Evolutionary conservation across 2,329 filamentous ascomycete genomes (phyloP), one percentile per base, ranked within the genome.

Genomic region (Emericellopsis cladophorae): DNA sequence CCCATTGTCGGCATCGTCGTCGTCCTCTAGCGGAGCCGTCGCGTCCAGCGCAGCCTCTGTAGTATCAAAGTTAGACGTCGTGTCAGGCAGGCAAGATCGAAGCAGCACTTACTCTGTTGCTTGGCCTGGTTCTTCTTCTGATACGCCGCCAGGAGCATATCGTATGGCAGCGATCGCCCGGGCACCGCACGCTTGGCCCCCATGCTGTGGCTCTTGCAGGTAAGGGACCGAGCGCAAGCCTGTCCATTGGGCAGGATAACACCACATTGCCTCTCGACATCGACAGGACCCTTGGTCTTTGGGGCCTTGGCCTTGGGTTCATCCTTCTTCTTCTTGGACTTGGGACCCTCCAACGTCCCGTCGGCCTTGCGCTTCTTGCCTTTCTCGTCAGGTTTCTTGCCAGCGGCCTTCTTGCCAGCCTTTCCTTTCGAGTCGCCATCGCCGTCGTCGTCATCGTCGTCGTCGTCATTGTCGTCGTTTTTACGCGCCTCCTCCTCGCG

Each of bases 61-160:
- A 29, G 38, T 7, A 2, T 11, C 10, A 9, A 15, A 2, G 10
- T 16, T 31, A 38, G 23, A 41, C 11, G 14, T 6, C 5, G 18
- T 40, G 7, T 12, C 26, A 32, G n/a, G 37, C 8, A n/a, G 11
- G 22, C 11, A 21, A 4, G 35, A 16, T 16, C 12, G 23, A 2
- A 4, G 26, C 8, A 21, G 22, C 21, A 73, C 81, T 64, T 70
- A 89, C 86, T 94, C 61, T 96, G 92, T 65, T 95, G 86, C 55
- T 95, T 94, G 18, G 92, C 92, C 60, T 96, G 92, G 53, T 98
- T 98, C 70, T 95, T 96, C 72, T 96, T 95, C 60, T 92, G 85
- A 54, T 92, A 92, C 7, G 83, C 81, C 12, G 84, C 80, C 31
- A 95, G 71, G 32, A 95, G 67, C 81, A 94, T 92, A 59, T 95